Evolutionary conservation across 805 yeast species (phyloP).

Genomic region (Saccharomyces paradoxus): DNA sequence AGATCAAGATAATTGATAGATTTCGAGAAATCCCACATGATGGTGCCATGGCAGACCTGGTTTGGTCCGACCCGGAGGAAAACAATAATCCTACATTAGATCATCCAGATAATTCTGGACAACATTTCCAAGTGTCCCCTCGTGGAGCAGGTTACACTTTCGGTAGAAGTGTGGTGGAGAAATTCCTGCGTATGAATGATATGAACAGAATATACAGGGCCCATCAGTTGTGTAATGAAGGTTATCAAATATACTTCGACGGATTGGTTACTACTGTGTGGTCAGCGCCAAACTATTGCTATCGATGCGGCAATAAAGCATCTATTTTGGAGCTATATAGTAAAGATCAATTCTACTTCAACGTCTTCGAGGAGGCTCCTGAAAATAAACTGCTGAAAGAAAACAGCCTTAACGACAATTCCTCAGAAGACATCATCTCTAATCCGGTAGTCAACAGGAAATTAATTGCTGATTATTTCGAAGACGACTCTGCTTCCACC

Average conservation of each 20-base stretch:
- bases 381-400: constrained; percentile 52
- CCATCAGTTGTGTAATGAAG: constrained; percentile 94
- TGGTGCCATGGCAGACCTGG: constrained; percentile 98
- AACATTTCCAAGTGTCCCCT: constrained; percentile 80
- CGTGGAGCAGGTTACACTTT: constrained; percentile 98
- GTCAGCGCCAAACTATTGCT: constrained; percentile 98
- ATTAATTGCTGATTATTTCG: constrained; percentile 16
- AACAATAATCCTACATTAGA: constrained; percentile 32
- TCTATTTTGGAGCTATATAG: constrained; percentile 84
- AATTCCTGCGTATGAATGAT: constrained; percentile 68
- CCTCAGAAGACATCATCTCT: constrained; percentile 1
- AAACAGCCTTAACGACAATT: constrained; percentile 5
- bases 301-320: constrained; percentile 93
- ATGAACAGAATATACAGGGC: constrained; percentile 84
- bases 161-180: constrained; percentile 83
- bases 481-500: constrained; percentile 7
- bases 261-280: constrained; percentile 93
- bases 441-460: constrained; percentile 11
- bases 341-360: constrained; percentile 63
- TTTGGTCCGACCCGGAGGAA: constrained; percentile 97
- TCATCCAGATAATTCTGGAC: constrained; percentile 26
- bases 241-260: constrained; percentile 83
- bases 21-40: constrained; percentile 96
- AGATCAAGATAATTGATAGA: constrained; percentile 81
- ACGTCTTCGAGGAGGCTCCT: constrained; percentile 95